A percentile compares a stretch with the other conserved stretches of the same genome.
Conservation (phyloP, 2,329 filamentous ascomycete genomes). For the Fusarium transvaalense region DNA sequence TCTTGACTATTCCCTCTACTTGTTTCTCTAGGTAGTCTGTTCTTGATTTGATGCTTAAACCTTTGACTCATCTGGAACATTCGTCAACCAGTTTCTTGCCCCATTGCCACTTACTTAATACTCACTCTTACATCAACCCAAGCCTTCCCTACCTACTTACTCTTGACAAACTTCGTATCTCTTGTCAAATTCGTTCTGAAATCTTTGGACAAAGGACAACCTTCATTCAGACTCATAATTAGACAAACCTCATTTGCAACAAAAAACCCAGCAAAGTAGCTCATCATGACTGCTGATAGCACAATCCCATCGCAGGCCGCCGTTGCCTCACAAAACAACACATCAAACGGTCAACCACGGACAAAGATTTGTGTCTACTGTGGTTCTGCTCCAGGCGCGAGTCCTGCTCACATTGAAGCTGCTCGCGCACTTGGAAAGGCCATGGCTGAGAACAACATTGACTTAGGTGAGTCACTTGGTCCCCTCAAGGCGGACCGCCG, state of each 20-base stretch:
- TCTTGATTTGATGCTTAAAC: slow-evolving; percentile 4
- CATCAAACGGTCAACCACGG: slow-evolving; percentile 52
- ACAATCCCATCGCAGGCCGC: slow-evolving; percentile 23
- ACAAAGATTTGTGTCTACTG: slow-evolving; percentile 94
- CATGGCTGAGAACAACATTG: slow-evolving; percentile 82
- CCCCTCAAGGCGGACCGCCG: slow-evolving; percentile 2
- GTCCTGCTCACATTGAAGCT: slow-evolving; percentile 79
- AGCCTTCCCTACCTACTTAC: background rate
- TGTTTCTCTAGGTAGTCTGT: slow-evolving; percentile 8
- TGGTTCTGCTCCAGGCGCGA: slow-evolving; percentile 80
- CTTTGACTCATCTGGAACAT: slow-evolving; percentile 26
- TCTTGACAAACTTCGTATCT: background rate
- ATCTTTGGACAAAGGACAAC: background rate
- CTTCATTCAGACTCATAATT: background rate
- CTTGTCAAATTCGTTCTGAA: background rate
- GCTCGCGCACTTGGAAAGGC: slow-evolving; percentile 79
- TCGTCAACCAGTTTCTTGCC: slow-evolving; percentile 4
- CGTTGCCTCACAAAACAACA: slow-evolving; percentile 43
- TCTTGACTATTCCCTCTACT: background rate
- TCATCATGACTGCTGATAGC: slow-evolving; percentile 50
- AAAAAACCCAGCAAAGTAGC: slow-evolving; percentile 1
- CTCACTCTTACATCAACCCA: slow-evolving; percentile 7
- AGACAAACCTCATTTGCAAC: background rate
- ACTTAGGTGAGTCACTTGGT: slow-evolving; percentile 67
- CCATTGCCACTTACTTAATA: slow-evolving; percentile 23